Evolutionary conservation across 768 basidiomycete genomes (phyloP), one percentile per base, ranked within the genome.

Genomic region (Xerocomellus dryophilus): DNA sequence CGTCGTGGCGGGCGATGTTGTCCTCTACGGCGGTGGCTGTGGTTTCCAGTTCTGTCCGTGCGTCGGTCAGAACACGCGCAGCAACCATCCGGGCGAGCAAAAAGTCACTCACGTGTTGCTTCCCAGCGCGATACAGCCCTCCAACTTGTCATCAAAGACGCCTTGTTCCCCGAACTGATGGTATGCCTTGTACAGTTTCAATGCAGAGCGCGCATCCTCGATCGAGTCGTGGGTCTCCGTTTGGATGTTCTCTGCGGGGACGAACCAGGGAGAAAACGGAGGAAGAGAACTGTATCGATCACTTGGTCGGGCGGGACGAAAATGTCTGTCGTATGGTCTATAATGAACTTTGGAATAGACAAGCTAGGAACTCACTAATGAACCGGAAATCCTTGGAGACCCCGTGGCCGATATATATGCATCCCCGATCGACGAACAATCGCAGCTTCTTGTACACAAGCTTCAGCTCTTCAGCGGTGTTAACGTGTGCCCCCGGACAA

Each of bases 361-460:
- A 25, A 44, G 39, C 2, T 20, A 46, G 43, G 40, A 20, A 74
- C 90, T 68, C 61, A 96, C 96, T 98, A 74, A 98, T 99, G 51
- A 96, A 98, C 12, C 96, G 83, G 74, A 98, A 98, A 68, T 99
- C 96, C 67, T 98, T 98, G 15, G 92, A 88, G 17, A 99, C 81
- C 6, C 97, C 97, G 63, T 99, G 97, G 1, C 97, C 97, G 51
- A 98, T 88, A 67, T 98, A 99, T 53, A 93, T 89, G 66, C 97
- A 99, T 7, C 95, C 94, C 20, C 87, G 79, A 67, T 99, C 97
- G 18, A 98, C 94, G 5, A 98, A 77, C 20, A 95, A 71, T 2
- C 96, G 84, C 12, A 99, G 76, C 67, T 99, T 99, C 78, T 98
- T 98, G 75, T 99, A 99, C 2, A 94, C 96, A n/a, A 96, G n/a